Evolutionary conservation across 1,139 yeast genomes (phyloP), one percentile per base, ranked within the genome.

Genomic region (Suhomyces choctaworum): DNA sequence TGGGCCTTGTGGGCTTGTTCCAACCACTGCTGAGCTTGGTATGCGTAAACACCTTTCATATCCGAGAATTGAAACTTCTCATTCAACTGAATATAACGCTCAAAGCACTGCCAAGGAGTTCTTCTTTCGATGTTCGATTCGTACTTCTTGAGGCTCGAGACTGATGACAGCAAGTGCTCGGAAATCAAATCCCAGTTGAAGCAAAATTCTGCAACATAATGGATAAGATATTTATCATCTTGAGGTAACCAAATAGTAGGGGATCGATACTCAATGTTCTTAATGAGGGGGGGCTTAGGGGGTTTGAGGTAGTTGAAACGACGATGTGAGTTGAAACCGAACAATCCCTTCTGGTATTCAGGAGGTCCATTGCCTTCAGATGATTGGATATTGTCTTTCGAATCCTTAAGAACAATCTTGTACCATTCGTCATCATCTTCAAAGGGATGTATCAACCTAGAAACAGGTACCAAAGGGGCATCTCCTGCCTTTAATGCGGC

Each of bases 101-200:
- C 98, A 66, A 92, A 92, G 56, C 97, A 92, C 56, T 90, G 97
- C 98, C 98, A 92, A 0, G 98, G 95, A 0, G 97, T 92, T 52
- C 98, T 75, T 50, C 97, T 75, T 58, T 92, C 97, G 39, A 89
- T 87, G 47, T 86, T 89, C 0, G 97, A 85, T 27, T 81, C 78
- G 56, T 87, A 87, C 11, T 82, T 78, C 52, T 72, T 70, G 40
- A 70, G 51, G 23, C 72, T 67, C 0, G 86, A 77, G 2, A 89
- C 78, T 35, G 71, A 70, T 3, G 80, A 73, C 73, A 58, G 66
- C 14, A 92, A 67, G 55, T 84, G 87, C 14, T 90, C 86, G 1
- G 97, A 79, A 11, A 92, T 87, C 32, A 90, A 74, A 41, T 83
- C 92, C 98, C 98, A 92, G 55, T 92, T 92, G 62, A 87, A 89